Evolutionary conservation across 2,329 filamentous ascomycete species (phyloP).

Genomic region (Didymella pomorum): DNA sequence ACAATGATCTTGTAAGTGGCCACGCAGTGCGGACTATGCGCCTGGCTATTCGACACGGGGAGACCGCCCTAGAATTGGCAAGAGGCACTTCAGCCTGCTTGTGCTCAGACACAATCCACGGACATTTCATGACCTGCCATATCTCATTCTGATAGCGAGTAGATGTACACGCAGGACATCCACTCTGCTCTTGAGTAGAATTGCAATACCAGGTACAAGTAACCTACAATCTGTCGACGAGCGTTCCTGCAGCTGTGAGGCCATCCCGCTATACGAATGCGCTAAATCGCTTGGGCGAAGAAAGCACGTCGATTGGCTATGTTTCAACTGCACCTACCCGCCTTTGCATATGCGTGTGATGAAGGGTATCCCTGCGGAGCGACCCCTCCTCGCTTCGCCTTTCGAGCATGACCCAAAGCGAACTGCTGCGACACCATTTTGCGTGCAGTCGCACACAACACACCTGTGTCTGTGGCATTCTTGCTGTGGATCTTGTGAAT

Average conservation of each 20-base stretch:
- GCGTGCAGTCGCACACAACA: constrained; percentile 36
- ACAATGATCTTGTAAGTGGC: constrained; percentile 34
- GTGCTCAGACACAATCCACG: not conserved
- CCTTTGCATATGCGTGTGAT: constrained; percentile 51
- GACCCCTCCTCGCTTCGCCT: constrained; percentile 25
- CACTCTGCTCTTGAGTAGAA: not conserved
- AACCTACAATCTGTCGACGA: constrained; percentile 35
- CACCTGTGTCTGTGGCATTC: constrained; percentile 18
- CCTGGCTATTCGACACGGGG: constrained; percentile 40
- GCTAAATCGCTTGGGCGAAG: constrained; percentile 33
- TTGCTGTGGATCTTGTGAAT: constrained; percentile 2
- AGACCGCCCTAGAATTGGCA: constrained; percentile 44
- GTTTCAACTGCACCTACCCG: constrained; percentile 47
- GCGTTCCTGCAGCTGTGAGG: constrained; percentile 51
- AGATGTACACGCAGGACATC: not conserved
- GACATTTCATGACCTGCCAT: not conserved
- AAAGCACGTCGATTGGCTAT: constrained; percentile 36
- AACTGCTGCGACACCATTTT: constrained; percentile 28
- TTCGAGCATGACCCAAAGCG: constrained; percentile 33
- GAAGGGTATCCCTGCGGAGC: constrained; percentile 40
- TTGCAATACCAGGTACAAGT: constrained; percentile 30
- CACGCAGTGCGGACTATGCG: constrained; percentile 45
- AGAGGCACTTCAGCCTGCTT: not conserved
- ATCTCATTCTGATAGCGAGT: not conserved
- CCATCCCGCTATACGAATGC: constrained; percentile 43